Percentiles rank a stretch among this genome's conserved stretches.
Conservation (phyloP, 2,329 filamentous ascomycete species). For the Botrytis hyacinthi region DNA sequence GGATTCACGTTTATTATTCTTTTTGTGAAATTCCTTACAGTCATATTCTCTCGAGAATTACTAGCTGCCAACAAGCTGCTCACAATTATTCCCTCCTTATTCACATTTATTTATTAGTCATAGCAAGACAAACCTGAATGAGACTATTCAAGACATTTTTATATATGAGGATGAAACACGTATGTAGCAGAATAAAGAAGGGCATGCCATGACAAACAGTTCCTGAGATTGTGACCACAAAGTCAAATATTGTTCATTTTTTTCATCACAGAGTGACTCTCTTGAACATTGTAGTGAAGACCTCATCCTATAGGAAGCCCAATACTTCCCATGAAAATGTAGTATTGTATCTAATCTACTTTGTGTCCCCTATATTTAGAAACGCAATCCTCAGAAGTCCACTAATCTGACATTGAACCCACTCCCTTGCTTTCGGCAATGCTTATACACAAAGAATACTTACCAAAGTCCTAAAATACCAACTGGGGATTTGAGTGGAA, state of each 20-base stretch:
- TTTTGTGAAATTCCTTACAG: background rate
- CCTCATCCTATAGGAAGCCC: fast-evolving
- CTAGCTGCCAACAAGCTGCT: fast-evolving
- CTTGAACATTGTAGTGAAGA: background rate
- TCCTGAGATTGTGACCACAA: background rate
- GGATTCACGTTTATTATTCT: background rate
- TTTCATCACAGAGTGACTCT: background rate
- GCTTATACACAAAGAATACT: background rate
- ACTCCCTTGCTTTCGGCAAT: background rate
- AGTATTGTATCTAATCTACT: background rate
- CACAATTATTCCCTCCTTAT: background rate
- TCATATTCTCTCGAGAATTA: background rate
- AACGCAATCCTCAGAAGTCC: background rate
- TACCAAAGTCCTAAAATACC: background rate
- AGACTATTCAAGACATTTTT: background rate
- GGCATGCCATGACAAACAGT: background rate
- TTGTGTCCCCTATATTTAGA: background rate
- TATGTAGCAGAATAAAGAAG: background rate
- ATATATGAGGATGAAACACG: background rate
- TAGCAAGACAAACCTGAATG: fast-evolving
- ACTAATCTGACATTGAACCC: background rate
- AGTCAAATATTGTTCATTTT: background rate
- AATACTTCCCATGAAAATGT: background rate
- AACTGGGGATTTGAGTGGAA: background rate
- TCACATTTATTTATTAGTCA: background rate